Percentiles rank a stretch among this genome's conserved stretches.
These are phyloP conservation scores for Melaleuca alternifolia DNA, from an alignment of 345 rosid species.

Conservation along the genomic window DNA sequence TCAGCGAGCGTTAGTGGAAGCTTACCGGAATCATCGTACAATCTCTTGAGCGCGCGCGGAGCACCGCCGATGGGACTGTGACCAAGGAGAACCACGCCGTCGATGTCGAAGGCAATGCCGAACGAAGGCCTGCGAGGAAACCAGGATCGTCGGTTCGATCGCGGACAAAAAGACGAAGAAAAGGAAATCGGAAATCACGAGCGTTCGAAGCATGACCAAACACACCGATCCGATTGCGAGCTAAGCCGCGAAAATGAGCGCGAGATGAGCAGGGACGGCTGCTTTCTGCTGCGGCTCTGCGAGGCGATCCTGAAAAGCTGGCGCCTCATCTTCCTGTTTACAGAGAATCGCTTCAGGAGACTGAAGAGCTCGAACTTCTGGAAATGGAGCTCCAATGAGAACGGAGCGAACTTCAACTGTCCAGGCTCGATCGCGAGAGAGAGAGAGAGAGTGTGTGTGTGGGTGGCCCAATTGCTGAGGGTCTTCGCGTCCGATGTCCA, in stretches of 20 bases:
- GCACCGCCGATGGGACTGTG: slow-evolving; percentile 68
- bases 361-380: not conserved
- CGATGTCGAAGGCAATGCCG: slow-evolving; percentile 84
- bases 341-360: not conserved
- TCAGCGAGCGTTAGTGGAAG: not conserved
- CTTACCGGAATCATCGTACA: slow-evolving; percentile 45
- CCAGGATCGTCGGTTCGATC: not conserved
- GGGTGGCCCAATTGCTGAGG: not conserved
- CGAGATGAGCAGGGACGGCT: slow-evolving; percentile 1
- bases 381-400: not conserved
- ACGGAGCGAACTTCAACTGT: not conserved
- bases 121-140: slow-evolving; percentile 30
- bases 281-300: slow-evolving; percentile 6
- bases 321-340: not conserved
- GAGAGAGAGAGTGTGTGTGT: not conserved
- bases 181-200: not conserved
- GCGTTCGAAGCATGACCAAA: not conserved
- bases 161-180: not conserved
- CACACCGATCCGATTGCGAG: slow-evolving; percentile 16
- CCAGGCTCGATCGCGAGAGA: not conserved
- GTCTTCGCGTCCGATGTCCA: not conserved
- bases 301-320: not conserved
- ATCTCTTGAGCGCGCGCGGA: slow-evolving; percentile 41
- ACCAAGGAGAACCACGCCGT: slow-evolving; percentile 77
- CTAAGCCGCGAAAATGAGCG: slow-evolving; percentile 20